Conservation (phyloP, 129 eudicot species). For the Logfia minima region DNA sequence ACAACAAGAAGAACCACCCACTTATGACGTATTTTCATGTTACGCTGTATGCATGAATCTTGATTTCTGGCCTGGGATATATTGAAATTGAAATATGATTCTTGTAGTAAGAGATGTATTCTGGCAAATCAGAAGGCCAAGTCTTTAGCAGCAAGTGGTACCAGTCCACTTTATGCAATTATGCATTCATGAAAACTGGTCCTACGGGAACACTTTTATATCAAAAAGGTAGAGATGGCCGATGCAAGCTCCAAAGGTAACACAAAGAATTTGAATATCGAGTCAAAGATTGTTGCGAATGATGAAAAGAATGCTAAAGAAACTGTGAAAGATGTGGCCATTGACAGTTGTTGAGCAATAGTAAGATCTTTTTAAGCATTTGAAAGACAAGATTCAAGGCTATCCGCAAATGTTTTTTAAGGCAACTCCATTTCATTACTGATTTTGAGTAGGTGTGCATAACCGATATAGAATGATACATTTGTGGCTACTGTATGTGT, state of each 20-base stretch:
- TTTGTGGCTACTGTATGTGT: too few species aligned
- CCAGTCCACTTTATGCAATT: too few species aligned
- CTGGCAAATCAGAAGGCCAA: background rate
- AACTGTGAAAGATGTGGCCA: constrained; percentile 25
- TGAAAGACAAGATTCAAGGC: background rate
- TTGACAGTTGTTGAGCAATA: background rate
- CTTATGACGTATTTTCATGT: constrained; percentile 60
- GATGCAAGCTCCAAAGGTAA: constrained; percentile 46
- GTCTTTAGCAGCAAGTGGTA: background rate
- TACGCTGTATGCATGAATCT: background rate
- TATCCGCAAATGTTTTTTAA: too few species aligned
- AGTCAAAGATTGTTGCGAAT: constrained; percentile 22
- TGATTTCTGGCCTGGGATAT: background rate
- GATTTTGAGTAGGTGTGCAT: background rate
- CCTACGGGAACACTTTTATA: too few species aligned
- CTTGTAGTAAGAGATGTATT: background rate
- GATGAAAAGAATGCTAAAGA: constrained; percentile 33
- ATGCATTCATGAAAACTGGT: too few species aligned
- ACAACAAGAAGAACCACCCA: constrained; percentile 75
- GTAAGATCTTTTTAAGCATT: background rate
- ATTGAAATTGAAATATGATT: background rate
- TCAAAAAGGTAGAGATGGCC: constrained; percentile 41
- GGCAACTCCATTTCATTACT: background rate
- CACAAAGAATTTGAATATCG: constrained; percentile 37
- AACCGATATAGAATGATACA: too few species aligned